Conservation (phyloP, 768 basidiomycete species). For the Hebeloma cylindrosporum region DNA sequence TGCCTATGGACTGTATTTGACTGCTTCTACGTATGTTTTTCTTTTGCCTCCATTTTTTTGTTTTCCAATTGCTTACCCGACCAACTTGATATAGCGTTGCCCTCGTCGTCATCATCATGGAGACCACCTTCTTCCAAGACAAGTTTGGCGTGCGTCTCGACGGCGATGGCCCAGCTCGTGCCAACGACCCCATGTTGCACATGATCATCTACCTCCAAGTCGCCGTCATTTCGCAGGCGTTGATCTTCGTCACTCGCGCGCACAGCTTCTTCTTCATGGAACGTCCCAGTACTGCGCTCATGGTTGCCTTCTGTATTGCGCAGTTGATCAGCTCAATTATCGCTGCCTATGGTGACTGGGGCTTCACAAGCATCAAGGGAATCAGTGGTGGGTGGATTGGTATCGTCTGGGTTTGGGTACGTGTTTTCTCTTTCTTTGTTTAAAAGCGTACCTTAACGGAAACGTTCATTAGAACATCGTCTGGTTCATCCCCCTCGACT, state of each 20-base stretch:
- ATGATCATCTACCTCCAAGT: constrained; percentile 94
- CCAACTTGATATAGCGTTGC: constrained; percentile 50
- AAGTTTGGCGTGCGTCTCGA: constrained; percentile 74
- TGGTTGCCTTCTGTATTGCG: constrained; percentile 88
- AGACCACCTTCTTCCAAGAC: constrained; percentile 87
- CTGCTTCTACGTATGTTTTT: constrained; percentile 81
- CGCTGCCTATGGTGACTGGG: constrained; percentile 91
- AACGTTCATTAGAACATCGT: constrained; percentile 69
- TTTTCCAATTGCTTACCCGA: constrained; percentile 10
- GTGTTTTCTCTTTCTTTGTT: constrained; percentile 26
- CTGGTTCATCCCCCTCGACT: constrained; percentile 95
- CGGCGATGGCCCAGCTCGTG: constrained; percentile 29
- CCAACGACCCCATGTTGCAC: constrained; percentile 75
- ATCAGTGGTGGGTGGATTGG: constrained; percentile 96
- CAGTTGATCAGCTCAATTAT: constrained; percentile 97
- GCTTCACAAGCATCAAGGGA: constrained; percentile 79
- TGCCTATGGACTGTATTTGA: constrained; percentile 93
- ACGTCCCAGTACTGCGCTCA: constrained; percentile 88
- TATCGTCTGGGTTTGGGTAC: constrained; percentile 94
- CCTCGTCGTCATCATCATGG: constrained; percentile 79
- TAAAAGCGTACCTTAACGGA: not conserved
- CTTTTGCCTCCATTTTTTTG: not conserved
- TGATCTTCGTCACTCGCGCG: constrained; percentile 94
- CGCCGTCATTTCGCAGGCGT: constrained; percentile 96
- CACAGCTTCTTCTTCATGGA: constrained; percentile 98